phyloP scores from a whole-genome alignment of 2,329 filamentous ascomycete genomes.

The Passalora sequoiae region DNA sequence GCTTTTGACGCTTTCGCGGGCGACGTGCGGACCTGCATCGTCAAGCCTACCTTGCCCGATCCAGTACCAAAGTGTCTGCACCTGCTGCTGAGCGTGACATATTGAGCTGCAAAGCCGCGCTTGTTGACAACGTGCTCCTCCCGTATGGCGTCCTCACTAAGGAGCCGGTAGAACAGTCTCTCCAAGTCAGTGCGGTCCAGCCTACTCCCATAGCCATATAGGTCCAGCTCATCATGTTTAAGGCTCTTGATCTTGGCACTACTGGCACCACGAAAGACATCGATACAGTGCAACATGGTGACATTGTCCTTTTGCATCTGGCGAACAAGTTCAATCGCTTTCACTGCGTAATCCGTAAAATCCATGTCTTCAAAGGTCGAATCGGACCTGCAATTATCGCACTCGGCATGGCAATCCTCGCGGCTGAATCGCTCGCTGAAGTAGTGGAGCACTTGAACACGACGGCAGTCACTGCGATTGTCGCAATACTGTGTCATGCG shows the following conservation, averaged over 20 bases:
- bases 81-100: constrained; percentile 51
- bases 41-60: constrained; percentile 41
- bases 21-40: constrained; percentile 48
- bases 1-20: constrained; percentile 26
- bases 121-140: constrained; percentile 51
- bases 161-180: constrained; percentile 72
- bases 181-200: constrained; percentile 73
- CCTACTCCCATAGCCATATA: constrained; percentile 63
- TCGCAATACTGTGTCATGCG: constrained; percentile 84
- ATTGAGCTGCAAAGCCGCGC: constrained; percentile 66
- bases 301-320: constrained; percentile 55
- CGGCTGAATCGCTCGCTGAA: constrained; percentile 80
- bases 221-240: constrained; percentile 49
- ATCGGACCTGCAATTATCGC: constrained; percentile 83
- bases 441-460: constrained; percentile 84
- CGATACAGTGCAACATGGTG: constrained; percentile 75
- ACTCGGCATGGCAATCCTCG: constrained; percentile 66
- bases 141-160: constrained; percentile 65
- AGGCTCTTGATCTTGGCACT: constrained; percentile 54
- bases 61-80: constrained; percentile 44
- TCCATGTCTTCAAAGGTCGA: constrained; percentile 67
- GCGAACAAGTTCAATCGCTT: constrained; percentile 64
- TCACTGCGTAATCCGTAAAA: constrained; percentile 67
- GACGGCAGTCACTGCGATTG: constrained; percentile 79
- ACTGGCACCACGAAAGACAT: constrained; percentile 70